Base-by-base conservation (phyloP, 805 yeast species). In the Nadsonia fulvescens region DNA sequence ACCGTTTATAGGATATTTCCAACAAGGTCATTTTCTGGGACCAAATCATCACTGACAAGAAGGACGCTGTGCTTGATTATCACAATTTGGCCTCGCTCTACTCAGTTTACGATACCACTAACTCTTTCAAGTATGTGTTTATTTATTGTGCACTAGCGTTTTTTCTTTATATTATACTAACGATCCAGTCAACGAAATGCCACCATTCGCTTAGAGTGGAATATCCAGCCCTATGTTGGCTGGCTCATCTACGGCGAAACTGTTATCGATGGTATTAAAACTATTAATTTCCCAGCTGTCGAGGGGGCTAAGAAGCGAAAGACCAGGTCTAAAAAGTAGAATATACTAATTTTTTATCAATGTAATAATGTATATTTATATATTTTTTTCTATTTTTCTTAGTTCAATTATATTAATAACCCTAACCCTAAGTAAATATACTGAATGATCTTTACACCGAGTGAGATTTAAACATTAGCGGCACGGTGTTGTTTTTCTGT, bases 21-120 rank as follows among this genome's bases (percentile, higher is more conserved):
- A 75, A 72, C 48, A 69, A 70, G 36, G 77, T 83, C 19, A 75
- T 86, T 0, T 70, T 77, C 43, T 86, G 98, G 98, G 96, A 86
- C 52, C 64, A 64, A 37, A 86, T 86, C 38, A 67, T 86, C 37
- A 55, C 62, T 1, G 35, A 48, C 14, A 61, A 58, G 37, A 63
- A 66, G 2, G 64, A 68, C 13, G 89, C 94, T 0, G 43, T 49
- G 5, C 32, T 86, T 10, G 39, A 53, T 11, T 49, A 79, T 32
- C 45, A 40, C 6, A 61, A 66, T 34, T 61, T 53, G 22, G 65
- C 65, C 35, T 64, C 83, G 2, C 77, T 79, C 49, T 86, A 86
- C 47, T 66, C 78, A 0, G 78, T 81, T 8, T 89, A 92, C 81
- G 96, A 86, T 49, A 62, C 72, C 27, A 72, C 70, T 39, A 63